Percentiles rank a stretch among this genome's conserved stretches.
These are phyloP conservation scores for Neofusicoccum umdonicola DNA, from an alignment of 2,329 filamentous ascomycete species.

Conservation along the genomic window DNA sequence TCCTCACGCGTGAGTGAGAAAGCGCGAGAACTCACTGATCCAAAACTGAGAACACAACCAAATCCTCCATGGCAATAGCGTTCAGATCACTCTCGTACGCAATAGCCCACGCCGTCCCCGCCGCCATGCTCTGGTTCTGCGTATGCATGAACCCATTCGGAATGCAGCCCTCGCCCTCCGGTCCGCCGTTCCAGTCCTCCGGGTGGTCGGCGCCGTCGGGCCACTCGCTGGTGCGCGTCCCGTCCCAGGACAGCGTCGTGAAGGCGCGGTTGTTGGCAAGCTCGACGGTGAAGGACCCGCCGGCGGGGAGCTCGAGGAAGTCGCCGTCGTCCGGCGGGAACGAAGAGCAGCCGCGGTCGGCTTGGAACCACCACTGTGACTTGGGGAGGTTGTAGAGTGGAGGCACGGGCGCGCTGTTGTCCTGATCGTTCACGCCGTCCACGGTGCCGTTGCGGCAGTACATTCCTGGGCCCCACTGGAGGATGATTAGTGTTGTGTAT, in stretches of 20 bases:
- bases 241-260: constrained; percentile 48
- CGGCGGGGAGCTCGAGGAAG: constrained; percentile 49
- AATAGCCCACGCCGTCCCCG: constrained; percentile 52
- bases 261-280: constrained; percentile 51
- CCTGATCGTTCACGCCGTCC: constrained; percentile 34
- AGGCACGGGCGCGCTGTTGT: constrained; percentile 48
- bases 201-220: constrained; percentile 48
- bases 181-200: constrained; percentile 45
- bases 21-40: constrained; percentile 36
- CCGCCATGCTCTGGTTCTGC: constrained; percentile 43
- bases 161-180: constrained; percentile 31
- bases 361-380: constrained; percentile 53
- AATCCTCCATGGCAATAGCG: constrained; percentile 50
- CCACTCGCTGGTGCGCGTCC: constrained; percentile 42
- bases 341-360: constrained; percentile 47
- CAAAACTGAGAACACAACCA: constrained; percentile 51
- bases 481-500: no score
- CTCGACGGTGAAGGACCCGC: constrained; percentile 49
- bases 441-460: constrained; percentile 38
- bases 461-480: constrained; percentile 30
- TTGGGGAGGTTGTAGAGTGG: constrained; percentile 48
- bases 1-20: no score
- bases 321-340: constrained; percentile 37
- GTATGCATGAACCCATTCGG: constrained; percentile 49
- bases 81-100: constrained; percentile 49